phyloP scores from a whole-genome alignment of 352 stramenopile genomes.

The Aphanomyces invadans region DNA sequence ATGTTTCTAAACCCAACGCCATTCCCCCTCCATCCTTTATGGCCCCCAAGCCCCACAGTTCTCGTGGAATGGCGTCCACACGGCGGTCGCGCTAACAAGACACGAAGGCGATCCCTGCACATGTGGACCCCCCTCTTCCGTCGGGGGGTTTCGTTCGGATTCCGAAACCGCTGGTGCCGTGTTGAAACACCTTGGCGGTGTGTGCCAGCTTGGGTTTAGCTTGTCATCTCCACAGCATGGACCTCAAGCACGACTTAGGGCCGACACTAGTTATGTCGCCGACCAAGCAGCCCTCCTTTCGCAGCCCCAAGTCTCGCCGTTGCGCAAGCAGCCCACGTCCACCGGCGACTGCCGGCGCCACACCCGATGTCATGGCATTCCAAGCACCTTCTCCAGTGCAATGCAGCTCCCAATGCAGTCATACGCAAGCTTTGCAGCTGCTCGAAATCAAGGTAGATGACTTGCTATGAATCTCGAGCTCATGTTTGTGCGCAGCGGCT shows the following conservation, averaged over 20 bases:
- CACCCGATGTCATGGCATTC: not conserved
- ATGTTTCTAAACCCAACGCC: too few species aligned
- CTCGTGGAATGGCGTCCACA: too few species aligned
- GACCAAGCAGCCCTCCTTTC: not conserved
- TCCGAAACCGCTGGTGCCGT: not conserved
- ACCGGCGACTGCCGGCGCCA: not conserved
- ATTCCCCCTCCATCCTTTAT: too few species aligned
- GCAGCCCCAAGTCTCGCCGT: not conserved
- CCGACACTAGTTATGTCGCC: not conserved
- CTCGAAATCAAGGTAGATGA: slow-evolving; percentile 20
- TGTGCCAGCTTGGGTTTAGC: too few species aligned
- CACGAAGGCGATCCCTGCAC: too few species aligned
- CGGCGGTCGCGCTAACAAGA: too few species aligned
- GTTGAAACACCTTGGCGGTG: not conserved
- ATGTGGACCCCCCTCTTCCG: too few species aligned
- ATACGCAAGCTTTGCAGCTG: slow-evolving; percentile 1
- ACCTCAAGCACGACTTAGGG: not conserved
- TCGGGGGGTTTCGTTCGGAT: too few species aligned
- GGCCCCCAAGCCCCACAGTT: too few species aligned
- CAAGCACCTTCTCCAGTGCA: not conserved
- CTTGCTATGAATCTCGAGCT: not conserved
- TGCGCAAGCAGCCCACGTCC: not conserved
- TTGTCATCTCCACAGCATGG: not conserved
- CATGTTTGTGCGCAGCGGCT: not conserved
- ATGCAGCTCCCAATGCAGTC: not conserved